Evolutionary conservation across 306 rosid genomes (phyloP).

Genomic region (Lupinus albus): DNA sequence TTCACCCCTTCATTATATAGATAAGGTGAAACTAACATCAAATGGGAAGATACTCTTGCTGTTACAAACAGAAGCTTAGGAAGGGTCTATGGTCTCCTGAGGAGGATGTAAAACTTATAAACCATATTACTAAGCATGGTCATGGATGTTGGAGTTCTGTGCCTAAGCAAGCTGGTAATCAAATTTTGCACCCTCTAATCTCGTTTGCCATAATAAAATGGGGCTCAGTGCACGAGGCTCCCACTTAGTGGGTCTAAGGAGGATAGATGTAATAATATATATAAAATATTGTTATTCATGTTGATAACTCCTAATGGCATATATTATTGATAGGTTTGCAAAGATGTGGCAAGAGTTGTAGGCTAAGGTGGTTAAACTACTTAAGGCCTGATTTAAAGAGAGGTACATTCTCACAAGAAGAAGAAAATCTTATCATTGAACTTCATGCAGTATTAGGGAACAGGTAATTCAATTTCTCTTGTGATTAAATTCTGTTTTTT

Average conservation of each 20-base stretch:
- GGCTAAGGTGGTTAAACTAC: constrained; percentile 70
- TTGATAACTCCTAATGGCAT: neutral
- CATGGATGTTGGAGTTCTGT: constrained; percentile 74
- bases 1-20: constrained; percentile 24
- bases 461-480: constrained; percentile 43
- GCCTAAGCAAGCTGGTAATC: constrained; percentile 64
- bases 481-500: constrained; percentile 13
- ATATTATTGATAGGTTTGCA: constrained; percentile 53
- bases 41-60: constrained; percentile 73
- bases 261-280: too few relatives aligned
- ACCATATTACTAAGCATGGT: constrained; percentile 60
- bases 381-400: constrained; percentile 74
- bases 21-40: constrained; percentile 1
- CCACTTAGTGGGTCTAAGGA: too few relatives aligned
- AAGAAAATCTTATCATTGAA: constrained; percentile 57
- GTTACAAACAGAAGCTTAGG: constrained; percentile 62
- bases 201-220: neutral
- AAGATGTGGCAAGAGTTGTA: constrained; percentile 73
- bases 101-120: constrained; percentile 61
- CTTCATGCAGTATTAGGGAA: constrained; percentile 68
- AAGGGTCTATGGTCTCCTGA: constrained; percentile 73
- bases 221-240: too few relatives aligned
- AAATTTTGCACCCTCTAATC: neutral
- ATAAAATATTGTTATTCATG: neutral
- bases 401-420: constrained; percentile 64